Evolutionary conservation across 306 rosid genomes (phyloP).

Genomic region (Gynostemma pentaphyllum): DNA sequence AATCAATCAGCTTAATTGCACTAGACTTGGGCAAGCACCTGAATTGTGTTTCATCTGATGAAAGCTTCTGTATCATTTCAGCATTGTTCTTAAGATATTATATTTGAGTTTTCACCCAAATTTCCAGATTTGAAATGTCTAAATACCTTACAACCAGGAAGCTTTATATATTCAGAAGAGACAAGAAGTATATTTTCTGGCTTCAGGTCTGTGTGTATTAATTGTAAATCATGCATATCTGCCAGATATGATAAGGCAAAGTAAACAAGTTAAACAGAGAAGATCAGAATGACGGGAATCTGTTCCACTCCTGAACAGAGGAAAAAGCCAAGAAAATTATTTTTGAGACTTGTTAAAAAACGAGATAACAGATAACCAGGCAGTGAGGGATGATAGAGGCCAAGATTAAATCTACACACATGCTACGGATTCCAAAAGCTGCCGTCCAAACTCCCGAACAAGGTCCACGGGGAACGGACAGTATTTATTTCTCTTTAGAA

Average conservation of each 20-base stretch:
- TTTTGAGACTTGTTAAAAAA: slow-evolving; percentile 23
- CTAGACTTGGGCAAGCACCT: slow-evolving; percentile 99
- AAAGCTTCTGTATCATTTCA: slow-evolving; percentile 81
- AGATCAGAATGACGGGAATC: slow-evolving; percentile 19
- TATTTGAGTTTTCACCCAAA: slow-evolving; percentile 23
- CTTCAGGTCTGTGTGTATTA: slow-evolving; percentile 95
- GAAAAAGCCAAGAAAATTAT: slow-evolving; percentile 27
- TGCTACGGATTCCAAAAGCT: slow-evolving; percentile 99
- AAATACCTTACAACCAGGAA: slow-evolving; percentile 81
- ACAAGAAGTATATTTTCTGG: slow-evolving; percentile 98
- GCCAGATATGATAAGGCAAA: slow-evolving; percentile 37
- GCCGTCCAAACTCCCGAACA: slow-evolving; percentile 98
- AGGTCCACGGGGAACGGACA: slow-evolving; percentile 98
- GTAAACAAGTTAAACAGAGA: slow-evolving; percentile 18
- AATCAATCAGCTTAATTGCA: slow-evolving; percentile 99
- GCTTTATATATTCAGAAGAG: slow-evolving; percentile 79
- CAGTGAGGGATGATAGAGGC: slow-evolving; percentile 47
- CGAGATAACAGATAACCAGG: slow-evolving; percentile 21
- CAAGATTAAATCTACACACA: slow-evolving; percentile 77
- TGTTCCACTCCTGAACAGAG: slow-evolving; percentile 26
- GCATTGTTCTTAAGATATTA: slow-evolving; percentile 25
- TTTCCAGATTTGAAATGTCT: slow-evolving; percentile 20
- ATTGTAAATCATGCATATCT: slow-evolving; percentile 87
- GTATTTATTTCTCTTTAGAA: slow-evolving; percentile 98
- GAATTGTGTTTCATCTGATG: slow-evolving; percentile 63